Percentiles rank a stretch among this genome's conserved stretches.
phyloP scores from a whole-genome alignment of 148 eudicot species.

The Chenopodium formosanum region DNA sequence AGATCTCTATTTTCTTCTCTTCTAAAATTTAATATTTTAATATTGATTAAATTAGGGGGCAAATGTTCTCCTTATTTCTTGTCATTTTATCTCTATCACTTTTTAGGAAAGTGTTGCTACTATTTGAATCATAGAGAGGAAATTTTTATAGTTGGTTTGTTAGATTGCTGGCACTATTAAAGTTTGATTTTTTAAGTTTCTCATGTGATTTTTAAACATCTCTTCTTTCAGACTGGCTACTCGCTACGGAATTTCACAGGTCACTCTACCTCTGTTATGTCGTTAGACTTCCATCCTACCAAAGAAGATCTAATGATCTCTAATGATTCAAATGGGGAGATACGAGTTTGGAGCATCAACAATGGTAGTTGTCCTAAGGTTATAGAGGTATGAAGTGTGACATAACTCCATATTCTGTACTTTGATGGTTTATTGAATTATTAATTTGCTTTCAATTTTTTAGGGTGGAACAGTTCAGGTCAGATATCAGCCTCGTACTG shows the following conservation, averaged over 20 bases:
- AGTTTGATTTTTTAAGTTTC: background rate
- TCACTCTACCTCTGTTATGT: constrained; percentile 45
- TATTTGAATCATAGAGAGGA: background rate
- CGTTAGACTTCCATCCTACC: constrained; percentile 52
- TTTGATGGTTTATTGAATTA: background rate
- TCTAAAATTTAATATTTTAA: background rate
- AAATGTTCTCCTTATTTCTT: background rate
- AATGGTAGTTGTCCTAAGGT: constrained; percentile 44
- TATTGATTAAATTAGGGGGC: background rate
- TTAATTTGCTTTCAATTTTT: constrained; percentile 4
- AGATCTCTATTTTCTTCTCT: background rate
- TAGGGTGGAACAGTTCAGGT: constrained; percentile 47
- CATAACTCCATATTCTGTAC: background rate
- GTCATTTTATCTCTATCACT: background rate
- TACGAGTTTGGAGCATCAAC: constrained; percentile 47
- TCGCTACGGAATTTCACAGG: constrained; percentile 53
- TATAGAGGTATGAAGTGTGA: constrained; percentile 33
- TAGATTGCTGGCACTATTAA: background rate
- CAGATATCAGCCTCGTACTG: constrained; percentile 44
- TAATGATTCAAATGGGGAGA: constrained; percentile 49
- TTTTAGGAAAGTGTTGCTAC: background rate
- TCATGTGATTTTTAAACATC: background rate
- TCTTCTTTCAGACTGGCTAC: constrained; percentile 45
- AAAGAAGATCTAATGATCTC: constrained; percentile 50
- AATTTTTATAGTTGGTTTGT: background rate